A percentile compares a stretch with the other conserved stretches of the same genome.
Conservation (phyloP, 129 eudicot genomes). For the Lactuca saligna region DNA sequence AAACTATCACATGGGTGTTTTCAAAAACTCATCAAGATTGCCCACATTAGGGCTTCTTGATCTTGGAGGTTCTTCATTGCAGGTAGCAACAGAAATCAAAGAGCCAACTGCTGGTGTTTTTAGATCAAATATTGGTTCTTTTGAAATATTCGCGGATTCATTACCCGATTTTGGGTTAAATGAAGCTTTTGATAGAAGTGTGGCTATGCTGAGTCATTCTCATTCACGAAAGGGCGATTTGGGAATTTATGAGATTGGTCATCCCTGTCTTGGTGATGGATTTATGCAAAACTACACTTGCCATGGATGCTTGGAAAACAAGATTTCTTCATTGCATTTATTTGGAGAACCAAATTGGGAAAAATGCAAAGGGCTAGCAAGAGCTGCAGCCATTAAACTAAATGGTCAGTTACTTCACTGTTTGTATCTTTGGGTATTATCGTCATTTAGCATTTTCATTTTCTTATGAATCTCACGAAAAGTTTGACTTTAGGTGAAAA, state of each 20-base stretch:
- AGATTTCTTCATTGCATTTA: conserved; percentile 32
- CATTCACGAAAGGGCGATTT: conserved; percentile 32
- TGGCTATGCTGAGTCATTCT: conserved; percentile 60
- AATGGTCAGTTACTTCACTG: conserved; percentile 46
- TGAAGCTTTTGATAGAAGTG: conserved; percentile 78
- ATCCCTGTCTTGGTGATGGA: conserved; percentile 76
- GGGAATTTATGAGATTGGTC: conserved; percentile 48
- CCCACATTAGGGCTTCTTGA: conserved; percentile 80
- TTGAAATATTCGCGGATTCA: conserved; percentile 62
- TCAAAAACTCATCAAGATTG: conserved; percentile 46
- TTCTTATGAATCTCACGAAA: background rate
- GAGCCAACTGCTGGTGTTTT: conserved; percentile 21
- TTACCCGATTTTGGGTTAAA: conserved; percentile 83
- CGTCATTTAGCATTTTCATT: background rate
- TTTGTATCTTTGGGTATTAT: conserved; percentile 6
- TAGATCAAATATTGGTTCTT: conserved; percentile 50
- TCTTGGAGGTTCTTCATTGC: conserved; percentile 94
- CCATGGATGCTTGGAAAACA: conserved; percentile 46
- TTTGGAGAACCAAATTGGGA: conserved; percentile 83
- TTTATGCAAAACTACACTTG: conserved; percentile 64
- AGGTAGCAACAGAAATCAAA: conserved; percentile 59
- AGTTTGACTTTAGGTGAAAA: conserved; percentile 45
- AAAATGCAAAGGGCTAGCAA: conserved; percentile 60
- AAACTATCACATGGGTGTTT: conserved; percentile 62
- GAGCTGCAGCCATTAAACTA: conserved; percentile 58